phyloP scores from a whole-genome alignment of 2,329 filamentous ascomycete species.

The Sporothrix inflata region DNA sequence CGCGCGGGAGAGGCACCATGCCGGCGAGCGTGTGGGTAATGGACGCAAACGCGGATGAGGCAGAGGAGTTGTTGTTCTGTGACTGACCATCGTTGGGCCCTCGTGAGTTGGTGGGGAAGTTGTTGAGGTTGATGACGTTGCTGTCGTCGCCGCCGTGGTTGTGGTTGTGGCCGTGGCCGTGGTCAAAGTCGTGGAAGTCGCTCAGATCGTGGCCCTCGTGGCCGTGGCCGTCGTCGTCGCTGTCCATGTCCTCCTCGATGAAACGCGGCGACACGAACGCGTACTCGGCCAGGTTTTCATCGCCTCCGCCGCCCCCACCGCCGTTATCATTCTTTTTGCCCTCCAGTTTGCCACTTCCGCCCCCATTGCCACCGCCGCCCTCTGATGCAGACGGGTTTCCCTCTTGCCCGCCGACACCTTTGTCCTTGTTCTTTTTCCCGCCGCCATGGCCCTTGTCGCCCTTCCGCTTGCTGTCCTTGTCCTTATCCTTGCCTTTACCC shows the following conservation, averaged over 20 bases:
- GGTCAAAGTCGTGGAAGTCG: not conserved
- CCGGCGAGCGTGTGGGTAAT: slow-evolving; percentile 1
- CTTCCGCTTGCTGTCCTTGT: not conserved
- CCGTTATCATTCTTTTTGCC: slow-evolving; percentile 8
- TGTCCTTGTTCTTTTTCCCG: slow-evolving; percentile 17
- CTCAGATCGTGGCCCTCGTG: not conserved
- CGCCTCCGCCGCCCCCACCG: not conserved
- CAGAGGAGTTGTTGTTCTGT: not conserved
- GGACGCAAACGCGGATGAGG: not conserved
- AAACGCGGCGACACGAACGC: not conserved
- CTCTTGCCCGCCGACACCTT: not conserved
- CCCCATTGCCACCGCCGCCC: not conserved
- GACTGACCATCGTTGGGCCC: slow-evolving; percentile 2
- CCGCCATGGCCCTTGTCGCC: not conserved
- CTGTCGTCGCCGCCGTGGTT: slow-evolving; percentile 5
- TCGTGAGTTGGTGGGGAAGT: not conserved
- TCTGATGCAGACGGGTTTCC: not conserved
- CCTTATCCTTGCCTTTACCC: not conserved
- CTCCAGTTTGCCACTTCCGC: slow-evolving; percentile 9
- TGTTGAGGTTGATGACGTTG: slow-evolving; percentile 13
- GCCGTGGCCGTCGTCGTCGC: not conserved
- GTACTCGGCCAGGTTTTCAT: not conserved
- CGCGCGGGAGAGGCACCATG: slow-evolving; percentile 6
- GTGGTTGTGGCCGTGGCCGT: not conserved
- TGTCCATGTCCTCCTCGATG: not conserved